Evolutionary conservation across 1,284 basidiomycete species (phyloP), one percentile per base, ranked within the genome.

Genomic region (Phlebopus sp.): DNA sequence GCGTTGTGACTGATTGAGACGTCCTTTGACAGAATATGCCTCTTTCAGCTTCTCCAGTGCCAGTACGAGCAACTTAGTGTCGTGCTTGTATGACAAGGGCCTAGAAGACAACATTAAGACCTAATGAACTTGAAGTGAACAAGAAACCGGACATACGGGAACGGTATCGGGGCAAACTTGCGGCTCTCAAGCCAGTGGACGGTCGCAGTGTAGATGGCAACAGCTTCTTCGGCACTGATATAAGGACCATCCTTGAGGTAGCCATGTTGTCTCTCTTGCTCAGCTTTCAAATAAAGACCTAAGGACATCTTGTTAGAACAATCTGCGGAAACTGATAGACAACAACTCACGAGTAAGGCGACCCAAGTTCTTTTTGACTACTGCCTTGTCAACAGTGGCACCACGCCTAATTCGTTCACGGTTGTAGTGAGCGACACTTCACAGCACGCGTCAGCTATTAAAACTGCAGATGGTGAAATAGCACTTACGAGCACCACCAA

Each of bases 371-470:
- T 96, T 96, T 77, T 94, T 94, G 14, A 93, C 90, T 32, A 99
- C 97, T 6, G 97, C 97, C 74, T 99, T 99, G 75, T 99, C 97
- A 55, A 99, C 97, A 0, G 97, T 99, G 2, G 97, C 97, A 55
- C 97, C 94, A 57, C 93, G 90, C 43, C 92, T 83, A 52, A 95
- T 95, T 74, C 92, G 91, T 64, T 94, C 93, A 51, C 95, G 91
- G 59, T 94, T 93, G 68, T 94, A 93, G 63, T 95, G 92, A 13
- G 92, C 91, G 50, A 95, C 92, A 9, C 82, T 84, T 46, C 8
- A 11, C 10, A 29, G 27, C 9, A 29, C 27, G 4, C 10, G 27
- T 27, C 29, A 44, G 18, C 36, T 37, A 27, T 30, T 6, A 6
- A 5, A 5, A 46, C 44, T 19, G 47, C 23, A 6, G 40, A 25